Evolutionary conservation across 1,284 basidiomycete genomes (phyloP).

Genomic region (Moesziomyces parantarcticus): DNA sequence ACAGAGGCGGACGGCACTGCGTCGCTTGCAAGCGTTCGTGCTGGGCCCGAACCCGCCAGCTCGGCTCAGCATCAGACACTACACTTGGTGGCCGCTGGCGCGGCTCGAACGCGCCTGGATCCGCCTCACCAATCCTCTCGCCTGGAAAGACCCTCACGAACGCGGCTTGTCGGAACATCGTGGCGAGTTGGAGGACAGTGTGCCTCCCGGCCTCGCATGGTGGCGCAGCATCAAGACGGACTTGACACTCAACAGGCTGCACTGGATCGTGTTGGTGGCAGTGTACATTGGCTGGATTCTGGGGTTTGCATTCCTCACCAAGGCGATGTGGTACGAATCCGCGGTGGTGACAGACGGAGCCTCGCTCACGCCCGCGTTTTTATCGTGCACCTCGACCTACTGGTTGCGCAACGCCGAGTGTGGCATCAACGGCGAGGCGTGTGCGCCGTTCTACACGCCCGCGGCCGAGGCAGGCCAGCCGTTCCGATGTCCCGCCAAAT

Average conservation of each 20-base stretch:
- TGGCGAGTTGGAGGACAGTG: slow-evolving; percentile 8
- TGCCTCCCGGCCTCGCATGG: slow-evolving; percentile 27
- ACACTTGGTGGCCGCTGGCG: slow-evolving; percentile 61
- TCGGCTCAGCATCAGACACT: slow-evolving; percentile 48
- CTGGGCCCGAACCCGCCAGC: slow-evolving; percentile 39
- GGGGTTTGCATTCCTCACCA: slow-evolving; percentile 52
- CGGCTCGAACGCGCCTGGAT: slow-evolving; percentile 50
- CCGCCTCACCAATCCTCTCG: slow-evolving; percentile 31
- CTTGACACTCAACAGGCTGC: slow-evolving; percentile 41
- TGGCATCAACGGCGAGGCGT: slow-evolving; percentile 78
- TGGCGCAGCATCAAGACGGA: slow-evolving; percentile 31
- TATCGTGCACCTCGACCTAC: slow-evolving; percentile 61
- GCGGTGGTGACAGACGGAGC: slow-evolving; percentile 12
- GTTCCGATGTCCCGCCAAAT: slow-evolving; percentile 84
- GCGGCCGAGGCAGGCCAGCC: slow-evolving; percentile 71
- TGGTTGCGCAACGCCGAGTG: slow-evolving; percentile 71
- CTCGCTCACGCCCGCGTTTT: slow-evolving; percentile 27
- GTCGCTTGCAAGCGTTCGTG: background rate
- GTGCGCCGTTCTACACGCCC: slow-evolving; percentile 75
- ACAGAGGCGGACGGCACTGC: slow-evolving; percentile 1
- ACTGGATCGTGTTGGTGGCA: slow-evolving; percentile 52
- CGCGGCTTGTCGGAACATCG: too few relatives aligned
- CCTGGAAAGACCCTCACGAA: slow-evolving; percentile 47
- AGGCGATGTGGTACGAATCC: slow-evolving; percentile 56
- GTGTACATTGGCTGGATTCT: slow-evolving; percentile 59